Evolutionary conservation across 345 rosid species (phyloP).

Genomic region (Melaleuca alternifolia): DNA sequence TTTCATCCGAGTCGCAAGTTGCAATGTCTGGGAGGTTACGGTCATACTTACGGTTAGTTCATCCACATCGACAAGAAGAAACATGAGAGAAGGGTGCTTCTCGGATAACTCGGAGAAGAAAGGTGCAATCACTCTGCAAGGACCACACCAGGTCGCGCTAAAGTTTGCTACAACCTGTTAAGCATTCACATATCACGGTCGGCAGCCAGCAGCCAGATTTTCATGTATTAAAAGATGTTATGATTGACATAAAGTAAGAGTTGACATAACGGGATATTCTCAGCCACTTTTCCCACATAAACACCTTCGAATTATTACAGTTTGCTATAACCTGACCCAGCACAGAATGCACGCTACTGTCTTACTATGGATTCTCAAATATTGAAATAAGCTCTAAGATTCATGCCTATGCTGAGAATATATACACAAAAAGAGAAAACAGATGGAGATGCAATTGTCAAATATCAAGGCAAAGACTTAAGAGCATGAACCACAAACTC

Average conservation of each 20-base stretch:
- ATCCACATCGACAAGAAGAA: slow-evolving; percentile 72
- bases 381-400: not conserved
- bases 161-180: slow-evolving; percentile 72
- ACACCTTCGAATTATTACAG: not conserved
- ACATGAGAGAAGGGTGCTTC: slow-evolving; percentile 56
- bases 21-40: not conserved
- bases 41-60: slow-evolving; percentile 53
- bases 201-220: not conserved
- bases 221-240: not conserved
- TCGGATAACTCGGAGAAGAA: slow-evolving; percentile 56
- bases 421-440: not conserved
- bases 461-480: not conserved
- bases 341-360: not conserved
- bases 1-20: not conserved
- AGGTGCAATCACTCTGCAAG: slow-evolving; percentile 66
- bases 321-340: not conserved
- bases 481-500: not conserved
- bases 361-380: not conserved
- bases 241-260: not conserved
- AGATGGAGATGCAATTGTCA: not conserved
- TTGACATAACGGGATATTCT: not conserved
- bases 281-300: not conserved
- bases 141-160: slow-evolving; percentile 90
- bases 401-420: not conserved
- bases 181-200: not conserved